These are phyloP conservation scores for Aspergillus bridgeri DNA, from an alignment of 495 filamentous ascomycete species.

Conservation along the genomic window DNA sequence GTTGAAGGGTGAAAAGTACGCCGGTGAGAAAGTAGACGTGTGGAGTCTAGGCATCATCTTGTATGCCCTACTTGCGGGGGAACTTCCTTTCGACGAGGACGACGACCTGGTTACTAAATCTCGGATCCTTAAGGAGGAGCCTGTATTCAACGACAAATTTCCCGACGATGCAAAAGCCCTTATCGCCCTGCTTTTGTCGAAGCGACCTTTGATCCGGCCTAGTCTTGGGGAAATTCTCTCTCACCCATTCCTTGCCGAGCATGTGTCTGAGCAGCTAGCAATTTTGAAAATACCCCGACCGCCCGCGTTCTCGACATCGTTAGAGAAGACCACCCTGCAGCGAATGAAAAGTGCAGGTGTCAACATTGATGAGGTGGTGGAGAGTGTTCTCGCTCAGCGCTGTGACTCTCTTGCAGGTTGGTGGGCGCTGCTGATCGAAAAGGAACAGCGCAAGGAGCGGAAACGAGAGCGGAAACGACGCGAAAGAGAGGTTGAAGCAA, in stretches of 20 bases:
- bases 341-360: conserved; percentile 95
- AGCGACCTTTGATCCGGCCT: conserved; percentile 81
- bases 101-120: conserved; percentile 80
- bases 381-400: conserved; percentile 83
- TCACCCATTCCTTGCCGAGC: conserved; percentile 84
- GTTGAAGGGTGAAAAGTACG: conserved; percentile 97
- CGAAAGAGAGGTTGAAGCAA: conserved; percentile 77
- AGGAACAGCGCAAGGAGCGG: conserved; percentile 86
- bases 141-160: conserved; percentile 76
- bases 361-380: conserved; percentile 89
- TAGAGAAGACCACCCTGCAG: conserved; percentile 89
- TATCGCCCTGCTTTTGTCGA: conserved; percentile 74
- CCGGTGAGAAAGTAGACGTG: conserved; percentile 94
- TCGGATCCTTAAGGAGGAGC: conserved; percentile 80
- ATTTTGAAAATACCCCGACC: conserved; percentile 84
- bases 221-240: conserved; percentile 82
- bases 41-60: conserved; percentile 98
- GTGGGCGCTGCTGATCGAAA: conserved; percentile 95
- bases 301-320: conserved; percentile 76
- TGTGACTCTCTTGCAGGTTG: conserved; percentile 91
- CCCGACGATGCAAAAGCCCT: conserved; percentile 73
- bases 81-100: conserved; percentile 95
- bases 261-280: conserved; percentile 83
- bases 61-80: conserved; percentile 86
- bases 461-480: conserved; percentile 80